A percentile compares a stretch with the other conserved stretches of the same genome.
phyloP scores from a whole-genome alignment of 495 filamentous ascomycete species.

The Tuber melanosporum region DNA sequence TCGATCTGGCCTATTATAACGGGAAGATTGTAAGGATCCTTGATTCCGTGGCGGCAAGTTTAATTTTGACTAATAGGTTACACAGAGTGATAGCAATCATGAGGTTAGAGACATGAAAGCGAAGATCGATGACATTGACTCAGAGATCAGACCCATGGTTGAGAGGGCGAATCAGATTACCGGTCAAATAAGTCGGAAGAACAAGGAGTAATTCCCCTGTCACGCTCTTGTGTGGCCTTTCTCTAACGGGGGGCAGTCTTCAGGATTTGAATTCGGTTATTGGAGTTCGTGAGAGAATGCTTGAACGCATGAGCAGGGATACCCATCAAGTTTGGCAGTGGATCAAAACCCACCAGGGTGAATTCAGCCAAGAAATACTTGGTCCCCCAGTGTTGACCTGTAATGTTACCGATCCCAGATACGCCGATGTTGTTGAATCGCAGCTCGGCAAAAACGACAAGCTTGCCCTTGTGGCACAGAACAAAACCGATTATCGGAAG shows the following conservation, averaged over 20 bases:
- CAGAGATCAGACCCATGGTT: slow-evolving; percentile 41
- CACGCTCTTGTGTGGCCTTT: neutral
- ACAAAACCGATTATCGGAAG: slow-evolving; percentile 62
- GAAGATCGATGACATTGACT: slow-evolving; percentile 41
- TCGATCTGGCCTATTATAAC: slow-evolving; percentile 51
- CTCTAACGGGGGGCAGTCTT: slow-evolving; percentile 40
- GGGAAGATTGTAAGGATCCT: slow-evolving; percentile 50
- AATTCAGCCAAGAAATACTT: slow-evolving; percentile 75
- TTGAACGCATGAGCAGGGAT: slow-evolving; percentile 55
- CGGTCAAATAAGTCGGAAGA: slow-evolving; percentile 42
- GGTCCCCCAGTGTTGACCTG: slow-evolving; percentile 79
- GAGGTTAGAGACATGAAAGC: slow-evolving; percentile 46
- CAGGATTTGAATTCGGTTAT: slow-evolving; percentile 61
- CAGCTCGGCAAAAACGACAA: slow-evolving; percentile 59
- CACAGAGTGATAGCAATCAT: slow-evolving; percentile 49
- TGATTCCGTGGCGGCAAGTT: neutral
- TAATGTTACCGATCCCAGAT: slow-evolving; percentile 67
- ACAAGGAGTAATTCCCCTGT: slow-evolving; percentile 43
- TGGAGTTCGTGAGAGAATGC: slow-evolving; percentile 64
- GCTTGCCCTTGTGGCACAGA: slow-evolving; percentile 69
- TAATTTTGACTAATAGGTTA: slow-evolving; percentile 15
- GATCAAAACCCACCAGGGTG: slow-evolving; percentile 61
- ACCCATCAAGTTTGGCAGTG: slow-evolving; percentile 68
- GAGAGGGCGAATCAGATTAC: slow-evolving; percentile 33
- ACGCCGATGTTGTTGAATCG: slow-evolving; percentile 67